phyloP scores from a whole-genome alignment of 2,329 filamentous ascomycete species.

The Microdochium paspali region DNA sequence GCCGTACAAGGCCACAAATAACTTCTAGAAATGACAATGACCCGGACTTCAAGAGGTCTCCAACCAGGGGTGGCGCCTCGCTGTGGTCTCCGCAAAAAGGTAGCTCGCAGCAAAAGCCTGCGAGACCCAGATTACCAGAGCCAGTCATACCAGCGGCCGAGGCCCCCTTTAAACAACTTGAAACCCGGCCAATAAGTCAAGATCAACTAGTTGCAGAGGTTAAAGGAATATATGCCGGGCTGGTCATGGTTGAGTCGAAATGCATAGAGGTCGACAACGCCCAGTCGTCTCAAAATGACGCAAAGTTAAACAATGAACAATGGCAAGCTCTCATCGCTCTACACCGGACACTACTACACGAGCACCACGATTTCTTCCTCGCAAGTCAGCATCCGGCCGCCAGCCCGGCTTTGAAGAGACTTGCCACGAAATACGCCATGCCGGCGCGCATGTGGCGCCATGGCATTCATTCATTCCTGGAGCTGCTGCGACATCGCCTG shows the following conservation, averaged over 20 bases:
- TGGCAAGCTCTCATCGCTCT: slow-evolving; percentile 79
- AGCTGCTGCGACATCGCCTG: slow-evolving; percentile 63
- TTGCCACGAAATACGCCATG: slow-evolving; percentile 82
- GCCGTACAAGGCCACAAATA: not conserved
- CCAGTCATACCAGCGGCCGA: not conserved
- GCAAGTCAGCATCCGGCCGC: slow-evolving; percentile 81
- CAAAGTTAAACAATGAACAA: slow-evolving; percentile 52
- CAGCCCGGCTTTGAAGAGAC: slow-evolving; percentile 51
- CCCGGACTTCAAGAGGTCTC: not conserved
- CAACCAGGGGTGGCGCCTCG: not conserved
- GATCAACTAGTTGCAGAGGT: slow-evolving; percentile 75
- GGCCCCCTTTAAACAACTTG: slow-evolving; percentile 34
- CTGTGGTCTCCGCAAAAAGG: not conserved
- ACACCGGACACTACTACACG: slow-evolving; percentile 71
- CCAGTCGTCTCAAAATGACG: slow-evolving; percentile 33
- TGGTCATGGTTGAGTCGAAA: slow-evolving; percentile 81
- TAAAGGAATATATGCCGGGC: slow-evolving; percentile 71
- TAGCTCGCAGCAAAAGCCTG: not conserved
- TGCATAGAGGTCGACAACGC: slow-evolving; percentile 75
- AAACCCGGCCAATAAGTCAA: slow-evolving; percentile 62
- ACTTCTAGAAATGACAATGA: not conserved
- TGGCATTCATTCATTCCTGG: slow-evolving; percentile 78
- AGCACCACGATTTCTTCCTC: slow-evolving; percentile 80
- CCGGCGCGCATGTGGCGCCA: slow-evolving; percentile 91
- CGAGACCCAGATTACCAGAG: not conserved